Evolutionary conservation across 805 yeast species (phyloP).

Genomic region (Metschnikowia borealis): DNA sequence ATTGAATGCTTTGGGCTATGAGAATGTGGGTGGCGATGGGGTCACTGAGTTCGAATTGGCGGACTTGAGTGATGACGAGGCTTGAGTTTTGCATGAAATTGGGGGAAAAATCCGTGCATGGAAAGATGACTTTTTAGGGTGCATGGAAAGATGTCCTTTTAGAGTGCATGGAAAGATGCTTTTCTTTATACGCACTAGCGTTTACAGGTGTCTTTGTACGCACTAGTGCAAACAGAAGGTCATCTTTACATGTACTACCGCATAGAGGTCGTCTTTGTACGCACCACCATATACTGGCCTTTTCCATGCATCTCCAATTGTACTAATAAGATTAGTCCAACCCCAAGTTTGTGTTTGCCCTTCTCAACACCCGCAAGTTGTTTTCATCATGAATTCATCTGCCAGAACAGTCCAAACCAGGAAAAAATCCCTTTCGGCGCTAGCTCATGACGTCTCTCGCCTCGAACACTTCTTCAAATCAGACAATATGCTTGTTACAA

Average conservation of each 20-base stretch:
- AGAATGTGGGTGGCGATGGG: conserved; percentile 16
- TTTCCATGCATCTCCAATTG: not conserved
- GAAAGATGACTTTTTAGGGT: not conserved
- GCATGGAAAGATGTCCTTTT: not conserved
- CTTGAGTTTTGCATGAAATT: not conserved
- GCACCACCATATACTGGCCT: not conserved
- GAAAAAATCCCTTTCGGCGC: not conserved
- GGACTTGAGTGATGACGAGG: conserved; percentile 21
- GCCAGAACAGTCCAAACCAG: not conserved
- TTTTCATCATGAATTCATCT: not conserved
- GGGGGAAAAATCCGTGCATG: not conserved
- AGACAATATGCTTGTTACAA: conserved; percentile 1
- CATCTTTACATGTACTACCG: not conserved
- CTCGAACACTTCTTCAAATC: conserved; percentile 1
- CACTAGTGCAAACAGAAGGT: not conserved
- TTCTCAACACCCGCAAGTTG: not conserved
- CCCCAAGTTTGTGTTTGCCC: not conserved
- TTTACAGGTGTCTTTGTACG: not conserved
- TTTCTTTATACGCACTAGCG: not conserved
- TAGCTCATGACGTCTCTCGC: conserved; percentile 1
- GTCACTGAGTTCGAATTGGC: conserved; percentile 35
- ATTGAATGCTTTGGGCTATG: conserved; percentile 16
- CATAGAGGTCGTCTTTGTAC: not conserved
- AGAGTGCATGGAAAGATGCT: not conserved
- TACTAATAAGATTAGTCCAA: not conserved